Base-by-base conservation (phyloP, 2,329 filamentous ascomycete genomes). In the Ascochyta pisi region DNA sequence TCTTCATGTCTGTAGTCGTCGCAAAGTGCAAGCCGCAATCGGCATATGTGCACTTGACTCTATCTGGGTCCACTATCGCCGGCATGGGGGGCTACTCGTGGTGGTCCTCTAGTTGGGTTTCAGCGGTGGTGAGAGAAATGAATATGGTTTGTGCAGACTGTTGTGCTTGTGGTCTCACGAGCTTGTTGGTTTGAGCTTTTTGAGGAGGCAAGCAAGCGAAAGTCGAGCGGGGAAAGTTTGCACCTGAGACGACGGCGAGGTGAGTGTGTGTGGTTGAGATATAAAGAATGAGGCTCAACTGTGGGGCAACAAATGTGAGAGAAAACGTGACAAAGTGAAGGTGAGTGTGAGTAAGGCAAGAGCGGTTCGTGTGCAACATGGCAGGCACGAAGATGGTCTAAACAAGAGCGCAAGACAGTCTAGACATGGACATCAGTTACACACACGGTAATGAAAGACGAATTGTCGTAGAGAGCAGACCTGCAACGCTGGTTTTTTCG, bases 21-120 rank as follows among this genome's bases (percentile, higher is more conserved):
- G 72, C 60, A 67, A 86, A 87, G 16, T 64, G 70, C 35, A 73
- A 67, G 22, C 65, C 58, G 73, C 84, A 86, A 45, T 76, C 66
- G 3, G 69, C 45, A 54, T 77, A 83, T 7, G 78, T 79, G 70
- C 83, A 84, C 27, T 66, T 68, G 57, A 76, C 43, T 6, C 50
- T 47, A 31, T 53, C 62, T 1, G 42, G 22, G 4, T 51, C 48
- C 13, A n/a, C 23, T n/a, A 43, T 23, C 3, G 43, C 63, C 12
- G 68, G 59, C 70, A 76, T 75, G 4, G 3, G 34, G 35, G 13
- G 27, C 33, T 45, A 13, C 27, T 35, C 24, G 24, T 16, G 26
- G 33, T 24, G 10, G 41, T 22, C 27, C 10, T 13, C 5, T 26
- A 26, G n/a, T 5, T 35, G 33, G 33, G 5, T 35, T 15, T 35